Percentiles rank a stretch among this genome's conserved stretches.
Evolutionary conservation across 169 alveolate species (phyloP).

Genomic region (Eimeria necatrix): DNA sequence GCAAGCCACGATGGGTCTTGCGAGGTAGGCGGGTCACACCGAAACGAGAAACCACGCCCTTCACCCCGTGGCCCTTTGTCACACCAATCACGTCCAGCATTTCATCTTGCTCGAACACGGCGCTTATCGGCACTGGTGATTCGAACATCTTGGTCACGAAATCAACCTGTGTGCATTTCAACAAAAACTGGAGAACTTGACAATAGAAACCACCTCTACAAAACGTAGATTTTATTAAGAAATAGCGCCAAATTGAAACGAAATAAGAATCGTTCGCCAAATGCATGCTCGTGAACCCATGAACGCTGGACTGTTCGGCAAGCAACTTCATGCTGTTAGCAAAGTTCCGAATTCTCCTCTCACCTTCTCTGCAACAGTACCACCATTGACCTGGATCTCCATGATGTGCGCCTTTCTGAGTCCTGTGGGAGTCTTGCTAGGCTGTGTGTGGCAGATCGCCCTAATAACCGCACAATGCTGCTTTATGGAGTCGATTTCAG

Average conservation of each 20-base stretch:
- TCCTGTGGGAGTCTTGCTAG: constrained; percentile 96
- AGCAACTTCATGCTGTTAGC: no score
- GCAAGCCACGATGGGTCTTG: constrained; percentile 99
- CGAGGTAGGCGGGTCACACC: constrained; percentile 99
- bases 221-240: no score
- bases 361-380: constrained; percentile 96
- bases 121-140: constrained; percentile 97
- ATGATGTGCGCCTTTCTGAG: constrained; percentile 99
- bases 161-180: constrained; percentile 89
- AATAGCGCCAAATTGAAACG: not conserved
- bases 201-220: no score
- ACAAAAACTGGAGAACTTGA: no score
- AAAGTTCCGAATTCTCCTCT: not conserved
- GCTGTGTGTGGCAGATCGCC: constrained; percentile 99
- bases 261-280: no score
- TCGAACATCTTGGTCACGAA: constrained; percentile 97
- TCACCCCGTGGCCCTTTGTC: constrained; percentile 99
- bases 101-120: constrained; percentile 98
- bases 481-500: constrained; percentile 95
- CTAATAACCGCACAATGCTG: constrained; percentile 98
- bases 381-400: constrained; percentile 99
- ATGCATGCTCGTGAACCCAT: no score
- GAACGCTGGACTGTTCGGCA: no score
- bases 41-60: constrained; percentile 99
- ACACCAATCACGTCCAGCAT: constrained; percentile 99